Evolutionary conservation across 1,284 basidiomycete species (phyloP), one percentile per base, ranked within the genome.

Genomic region (Pseudozyma thailandica): DNA sequence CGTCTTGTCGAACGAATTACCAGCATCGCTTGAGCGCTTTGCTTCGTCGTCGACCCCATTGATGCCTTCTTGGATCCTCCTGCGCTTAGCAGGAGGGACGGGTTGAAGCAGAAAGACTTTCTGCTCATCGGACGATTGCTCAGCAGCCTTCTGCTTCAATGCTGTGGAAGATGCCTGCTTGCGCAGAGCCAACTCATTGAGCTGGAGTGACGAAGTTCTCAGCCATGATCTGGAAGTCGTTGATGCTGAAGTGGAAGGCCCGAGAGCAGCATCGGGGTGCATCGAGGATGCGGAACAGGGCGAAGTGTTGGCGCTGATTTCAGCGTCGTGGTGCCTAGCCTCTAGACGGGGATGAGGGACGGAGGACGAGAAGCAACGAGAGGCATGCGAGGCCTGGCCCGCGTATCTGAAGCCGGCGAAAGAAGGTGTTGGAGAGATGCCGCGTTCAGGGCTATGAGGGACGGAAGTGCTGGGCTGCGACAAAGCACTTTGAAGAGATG

Each of bases 101-200:
- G 66, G 60, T 27, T 63, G 55, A 31, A 70, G 52, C 25, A 52
- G 66, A 18, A 70, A 63, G 33, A 33, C 33, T 5, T n/a, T 37
- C 13, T 35, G 51, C 30, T 48, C 50, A 10, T 42, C 20, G 7
- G 37, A 12, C 9, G 42, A 9, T 6, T 25, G 7, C 9, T 39
- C 26, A 13, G 42, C 39, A 31, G 47, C 26, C 4, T 33, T 33
- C 4, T 28, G 12, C n/a, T n/a, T 39, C 12, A 25, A 16, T 13
- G 21, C 20, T 16, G 47, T 28, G 10, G 43, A 18, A 13, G 54
- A 30, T 5, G 54, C 13, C 16, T 20, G 25, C 41, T 33, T 35
- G 18, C 18, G 49, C 12, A 35, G 53, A 16, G 31, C 10, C 1
- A 31, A 13, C 46, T 63, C 49, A 5, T 31, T 46, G 25, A 31